Base-by-base conservation (phyloP, 345 rosid genomes). In the Turritis glabra region DNA sequence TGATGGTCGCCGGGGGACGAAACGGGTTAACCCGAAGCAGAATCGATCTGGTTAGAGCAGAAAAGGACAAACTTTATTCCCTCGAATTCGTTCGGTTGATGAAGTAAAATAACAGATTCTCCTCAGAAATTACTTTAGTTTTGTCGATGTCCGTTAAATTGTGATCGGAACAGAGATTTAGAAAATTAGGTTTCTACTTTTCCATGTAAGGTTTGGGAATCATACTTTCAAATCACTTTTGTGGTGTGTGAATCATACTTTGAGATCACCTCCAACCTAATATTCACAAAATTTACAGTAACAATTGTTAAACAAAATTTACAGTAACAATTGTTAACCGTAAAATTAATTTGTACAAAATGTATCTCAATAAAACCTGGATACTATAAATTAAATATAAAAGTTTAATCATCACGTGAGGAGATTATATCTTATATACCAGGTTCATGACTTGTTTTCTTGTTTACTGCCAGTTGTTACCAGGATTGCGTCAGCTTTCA, bases 401-500 rank as follows among this genome's bases (percentile, higher is more conserved):
- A 43, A 64, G 4, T 13, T 48, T 19, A 1, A 4, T 48, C 23
- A 52, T 5, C 41, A 19, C 7, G 9, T 1, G 14, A 11, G 38
- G 13, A 17, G 61, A 51, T 35, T 67, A 13, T n/a, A 17, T 8
- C 14, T 8, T 8, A 2, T n/a, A 11, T 33, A 33, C 17, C 37
- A 73, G 12, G 19, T 43, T 54, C 71, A 54, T 22, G 56, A 14
- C 61, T 61, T 59, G 10, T 21, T 54, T 32, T 17, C 35, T 66
- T 35, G 51, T 50, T 40, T 35, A 5, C 22, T 25, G 43, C 43
- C 22, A 27, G 22, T 27, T 46, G 67, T 60, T 38, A 43, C n/a
- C 25, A 46, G 13, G 12, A 7, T 21, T 44, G 65, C 22, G 32
- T 71, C 37, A 33, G 9, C 50, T 47, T 59, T 59, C 40, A 12